Percentiles rank a stretch among this genome's conserved stretches.
Conservation (phyloP, 2,329 filamentous ascomycete genomes). For the Meredithiella fracta region DNA sequence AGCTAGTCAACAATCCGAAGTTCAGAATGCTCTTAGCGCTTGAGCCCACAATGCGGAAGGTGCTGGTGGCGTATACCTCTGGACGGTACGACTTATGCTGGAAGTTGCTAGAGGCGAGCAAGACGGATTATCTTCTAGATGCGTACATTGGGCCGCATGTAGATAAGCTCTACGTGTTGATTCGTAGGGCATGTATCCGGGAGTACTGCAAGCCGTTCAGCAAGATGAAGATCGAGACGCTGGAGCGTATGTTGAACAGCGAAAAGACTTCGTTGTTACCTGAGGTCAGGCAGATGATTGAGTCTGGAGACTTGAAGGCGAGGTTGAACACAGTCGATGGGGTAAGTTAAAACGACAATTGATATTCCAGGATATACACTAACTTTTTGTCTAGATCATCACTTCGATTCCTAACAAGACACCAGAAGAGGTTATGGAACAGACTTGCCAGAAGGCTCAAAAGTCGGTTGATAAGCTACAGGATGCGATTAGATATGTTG, state of each 20-base stretch:
- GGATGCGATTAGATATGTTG: conserved; percentile 5
- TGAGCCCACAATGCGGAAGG: conserved; percentile 85
- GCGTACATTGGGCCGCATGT: conserved; percentile 68
- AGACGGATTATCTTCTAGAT: conserved; percentile 77
- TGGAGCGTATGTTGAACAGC: conserved; percentile 60
- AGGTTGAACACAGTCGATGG: conserved; percentile 72
- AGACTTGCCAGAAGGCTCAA: neutral
- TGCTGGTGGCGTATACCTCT: conserved; percentile 75
- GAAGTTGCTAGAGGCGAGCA: conserved; percentile 64
- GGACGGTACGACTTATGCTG: conserved; percentile 80
- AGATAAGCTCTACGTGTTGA: conserved; percentile 48
- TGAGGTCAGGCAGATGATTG: conserved; percentile 68
- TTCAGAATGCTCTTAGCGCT: conserved; percentile 84
- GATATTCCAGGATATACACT: neutral
- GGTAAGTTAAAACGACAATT: conserved; percentile 25
- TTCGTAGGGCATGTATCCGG: conserved; percentile 81
- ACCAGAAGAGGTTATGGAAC: neutral
- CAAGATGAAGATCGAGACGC: conserved; percentile 61
- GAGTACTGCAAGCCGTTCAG: conserved; percentile 89
- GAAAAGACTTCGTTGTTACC: conserved; percentile 46
- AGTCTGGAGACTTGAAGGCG: conserved; percentile 52
- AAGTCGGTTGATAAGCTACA: conserved; percentile 1
- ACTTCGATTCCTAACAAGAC: conserved; percentile 14
- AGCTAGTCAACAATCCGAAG: conserved; percentile 56
- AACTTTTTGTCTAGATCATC: neutral